Evolutionary conservation across 768 basidiomycete species (phyloP), one percentile per base, ranked within the genome.

Genomic region (Tulasnella sp.): DNA sequence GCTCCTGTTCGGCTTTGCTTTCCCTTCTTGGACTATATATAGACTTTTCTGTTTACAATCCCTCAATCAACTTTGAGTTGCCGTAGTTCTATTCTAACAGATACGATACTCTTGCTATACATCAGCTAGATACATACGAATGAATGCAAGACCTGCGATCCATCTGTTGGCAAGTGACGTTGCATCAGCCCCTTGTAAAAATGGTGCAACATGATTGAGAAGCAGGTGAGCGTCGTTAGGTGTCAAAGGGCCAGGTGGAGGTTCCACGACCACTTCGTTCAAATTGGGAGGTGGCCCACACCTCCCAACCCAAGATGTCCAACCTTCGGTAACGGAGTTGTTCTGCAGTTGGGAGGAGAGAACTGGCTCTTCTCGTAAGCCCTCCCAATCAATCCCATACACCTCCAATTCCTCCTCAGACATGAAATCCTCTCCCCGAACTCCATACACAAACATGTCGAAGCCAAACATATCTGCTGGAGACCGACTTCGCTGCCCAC

Each of bases 391-490:
- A 4, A 75, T 31, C 8, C 74, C 74, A 27, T 48, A 75, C 27
- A 14, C 74, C 42, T 75, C 74, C 14, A 75, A 40, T 42, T 79
- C 78, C 14, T 80, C 78, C 6, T 8, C 8, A 6, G 73, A 10
- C 73, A 79, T 6, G 6, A 8, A 24, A 31, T 75, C 78, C n/a
- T n/a, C n/a, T 21, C 81, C 82, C 27, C 73, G 34, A 21, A 74
- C 62, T 2, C 82, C 80, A 81, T 76, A 24, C 27, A 27, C 56
- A n/a, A 82, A 56, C 80, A 78, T 81, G 56, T 81, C 83, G 80
- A 84, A 84, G 19, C 71, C 71, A 34, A 78, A 84, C 81, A 84
- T 83, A 38, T 84, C 83, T 10, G 42, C 38, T 9, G 83, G 83
- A 14, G 72, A 76, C 16, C 81, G 78, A 79, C 83, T 82, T 27